A percentile compares a stretch with the other conserved stretches of the same genome.
phyloP scores from a whole-genome alignment of 78 protist species.

The Isochrysis galbana region DNA sequence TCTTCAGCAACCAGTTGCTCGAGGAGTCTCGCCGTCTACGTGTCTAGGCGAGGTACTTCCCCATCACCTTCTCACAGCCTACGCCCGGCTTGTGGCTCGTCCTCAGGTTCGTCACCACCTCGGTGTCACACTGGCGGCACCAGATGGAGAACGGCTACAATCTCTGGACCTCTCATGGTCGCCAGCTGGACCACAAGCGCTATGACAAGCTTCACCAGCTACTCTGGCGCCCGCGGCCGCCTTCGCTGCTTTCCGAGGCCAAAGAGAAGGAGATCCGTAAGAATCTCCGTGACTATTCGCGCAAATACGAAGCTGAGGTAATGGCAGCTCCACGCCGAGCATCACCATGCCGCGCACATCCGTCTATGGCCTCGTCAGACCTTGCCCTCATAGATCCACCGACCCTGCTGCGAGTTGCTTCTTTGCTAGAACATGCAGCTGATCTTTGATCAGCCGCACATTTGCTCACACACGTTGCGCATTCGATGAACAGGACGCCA shows the following conservation, averaged over 20 bases:
- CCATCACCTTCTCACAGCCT: neutral
- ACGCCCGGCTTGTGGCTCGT: neutral
- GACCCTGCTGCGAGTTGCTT: neutral
- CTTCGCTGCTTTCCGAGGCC: constrained; percentile 66
- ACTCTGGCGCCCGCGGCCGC: constrained; percentile 90
- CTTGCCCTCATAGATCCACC: neutral
- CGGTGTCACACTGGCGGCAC: constrained; percentile 63
- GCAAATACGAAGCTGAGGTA: neutral
- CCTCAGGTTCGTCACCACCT: constrained; percentile 74
- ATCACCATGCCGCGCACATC: neutral
- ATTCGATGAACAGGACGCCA: too few species aligned
- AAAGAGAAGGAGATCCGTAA: constrained; percentile 52
- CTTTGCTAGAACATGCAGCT: too few species aligned
- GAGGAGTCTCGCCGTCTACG: too few species aligned
- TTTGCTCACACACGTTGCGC: too few species aligned
- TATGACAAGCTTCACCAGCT: constrained; percentile 82
- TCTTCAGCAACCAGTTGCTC: too few species aligned
- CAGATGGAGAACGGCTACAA: constrained; percentile 84
- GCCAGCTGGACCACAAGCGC: constrained; percentile 28
- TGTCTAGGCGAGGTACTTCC: too few species aligned
- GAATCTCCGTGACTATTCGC: neutral
- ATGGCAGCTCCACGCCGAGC: neutral
- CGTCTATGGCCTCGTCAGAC: neutral
- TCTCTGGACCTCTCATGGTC: constrained; percentile 80
- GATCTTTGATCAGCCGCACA: too few species aligned